Evolutionary conservation across 305 asterid species (phyloP).

Genomic region (Solanum hybrid): DNA sequence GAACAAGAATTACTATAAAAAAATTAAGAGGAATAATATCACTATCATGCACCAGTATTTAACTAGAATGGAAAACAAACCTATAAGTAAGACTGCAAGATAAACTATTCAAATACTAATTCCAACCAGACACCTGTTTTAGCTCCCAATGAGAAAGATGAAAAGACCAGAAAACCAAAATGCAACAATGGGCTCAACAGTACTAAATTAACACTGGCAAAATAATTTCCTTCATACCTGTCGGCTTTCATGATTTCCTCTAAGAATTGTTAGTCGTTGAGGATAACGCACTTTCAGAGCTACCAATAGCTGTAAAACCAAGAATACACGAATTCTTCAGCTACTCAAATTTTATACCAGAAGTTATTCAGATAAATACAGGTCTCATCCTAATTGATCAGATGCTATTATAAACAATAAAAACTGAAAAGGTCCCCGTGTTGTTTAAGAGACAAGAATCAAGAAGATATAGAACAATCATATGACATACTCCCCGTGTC

Average conservation of each 20-base stretch:
- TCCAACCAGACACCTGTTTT: not conserved
- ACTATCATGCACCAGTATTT: not conserved
- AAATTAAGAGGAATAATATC: not conserved
- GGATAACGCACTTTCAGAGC: constrained; percentile 89
- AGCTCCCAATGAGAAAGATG: not conserved
- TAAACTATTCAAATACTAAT: not conserved
- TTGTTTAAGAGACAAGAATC: not conserved
- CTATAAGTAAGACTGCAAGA: not conserved
- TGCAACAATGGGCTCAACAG: not conserved
- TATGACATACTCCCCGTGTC: not conserved
- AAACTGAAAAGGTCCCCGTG: not conserved
- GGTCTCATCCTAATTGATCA: not conserved
- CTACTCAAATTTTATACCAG: not conserved
- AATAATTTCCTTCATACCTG: constrained; percentile 37
- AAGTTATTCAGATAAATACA: not conserved
- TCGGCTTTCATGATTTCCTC: constrained; percentile 95
- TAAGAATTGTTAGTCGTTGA: constrained; percentile 82
- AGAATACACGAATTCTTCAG: not conserved
- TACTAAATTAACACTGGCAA: not conserved
- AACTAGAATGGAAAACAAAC: not conserved
- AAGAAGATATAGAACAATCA: not conserved
- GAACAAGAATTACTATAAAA: not conserved
- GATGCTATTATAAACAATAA: not conserved
- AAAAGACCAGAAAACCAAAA: not conserved
- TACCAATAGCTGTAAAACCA: constrained; percentile 71